phyloP scores from a whole-genome alignment of 2,329 filamentous ascomycete genomes.

The Tolypocladium inflatum region DNA sequence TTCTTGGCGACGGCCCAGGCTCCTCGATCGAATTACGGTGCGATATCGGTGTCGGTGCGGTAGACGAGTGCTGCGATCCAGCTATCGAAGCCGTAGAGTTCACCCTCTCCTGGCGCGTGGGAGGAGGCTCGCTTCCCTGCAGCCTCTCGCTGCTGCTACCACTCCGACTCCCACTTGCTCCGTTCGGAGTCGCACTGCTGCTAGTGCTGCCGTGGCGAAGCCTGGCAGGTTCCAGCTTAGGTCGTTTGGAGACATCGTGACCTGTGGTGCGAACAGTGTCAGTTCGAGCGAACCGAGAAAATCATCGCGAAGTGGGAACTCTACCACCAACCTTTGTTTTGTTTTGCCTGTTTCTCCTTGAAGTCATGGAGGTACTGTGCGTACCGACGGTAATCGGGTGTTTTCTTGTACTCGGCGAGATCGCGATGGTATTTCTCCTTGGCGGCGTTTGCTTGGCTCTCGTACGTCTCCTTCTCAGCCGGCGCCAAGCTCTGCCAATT shows the following conservation, averaged over 20 bases:
- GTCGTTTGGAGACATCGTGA: constrained; percentile 36
- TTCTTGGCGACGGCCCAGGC: constrained; percentile 30
- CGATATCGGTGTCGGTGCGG: constrained; percentile 22
- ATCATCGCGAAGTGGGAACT: background rate
- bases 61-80: constrained; percentile 34
- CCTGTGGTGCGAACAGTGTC: constrained; percentile 7
- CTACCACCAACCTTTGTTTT: constrained; percentile 40
- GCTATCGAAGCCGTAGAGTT: constrained; percentile 36
- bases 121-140: constrained; percentile 37
- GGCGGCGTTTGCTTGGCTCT: constrained; percentile 59
- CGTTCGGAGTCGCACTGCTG: constrained; percentile 28
- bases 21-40: constrained; percentile 33
- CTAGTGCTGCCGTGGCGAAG: constrained; percentile 28
- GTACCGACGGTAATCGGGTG: constrained; percentile 58
- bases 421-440: constrained; percentile 73
- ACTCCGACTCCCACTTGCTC: constrained; percentile 30
- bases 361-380: constrained; percentile 67
- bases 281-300: background rate
- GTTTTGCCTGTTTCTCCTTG: constrained; percentile 58
- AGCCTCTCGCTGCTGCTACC: constrained; percentile 39
- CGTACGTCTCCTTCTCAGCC: constrained; percentile 60
- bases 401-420: constrained; percentile 69
- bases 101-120: constrained; percentile 35
- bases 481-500: constrained; percentile 66
- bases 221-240: constrained; percentile 32